A percentile compares a stretch with the other conserved stretches of the same genome.
These are phyloP conservation scores for Seiridium unicorne DNA, from an alignment of 2,329 filamentous ascomycete species.

Conservation along the genomic window DNA sequence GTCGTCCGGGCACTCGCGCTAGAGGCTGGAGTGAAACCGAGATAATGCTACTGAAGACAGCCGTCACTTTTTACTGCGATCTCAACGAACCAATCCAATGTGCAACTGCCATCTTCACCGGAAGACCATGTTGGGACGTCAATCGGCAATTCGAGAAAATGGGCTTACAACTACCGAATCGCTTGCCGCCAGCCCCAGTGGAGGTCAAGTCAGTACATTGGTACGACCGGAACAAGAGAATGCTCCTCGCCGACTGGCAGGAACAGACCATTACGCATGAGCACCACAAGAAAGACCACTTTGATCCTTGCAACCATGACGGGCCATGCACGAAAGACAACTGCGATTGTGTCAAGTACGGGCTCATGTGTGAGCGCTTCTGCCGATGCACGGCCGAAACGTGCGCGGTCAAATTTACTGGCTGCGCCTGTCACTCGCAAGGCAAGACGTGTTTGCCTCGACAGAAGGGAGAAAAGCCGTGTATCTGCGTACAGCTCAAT, in stretches of 20 bases:
- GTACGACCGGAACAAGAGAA: conserved; percentile 57
- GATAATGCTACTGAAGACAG: conserved; percentile 43
- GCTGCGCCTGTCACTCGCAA: conserved; percentile 60
- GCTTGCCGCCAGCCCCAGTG: conserved; percentile 21
- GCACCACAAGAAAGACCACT: conserved; percentile 54
- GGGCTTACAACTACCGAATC: conserved; percentile 29
- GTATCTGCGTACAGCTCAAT: conserved; percentile 70
- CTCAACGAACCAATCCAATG: conserved; percentile 46
- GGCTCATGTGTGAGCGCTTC: conserved; percentile 70
- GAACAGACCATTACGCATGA: conserved; percentile 54
- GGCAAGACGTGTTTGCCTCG: conserved; percentile 59
- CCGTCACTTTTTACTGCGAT: conserved; percentile 41
- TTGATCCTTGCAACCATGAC: conserved; percentile 67
- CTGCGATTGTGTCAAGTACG: conserved; percentile 62
- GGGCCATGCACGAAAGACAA: conserved; percentile 60
- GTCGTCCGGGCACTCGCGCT: conserved; percentile 28
- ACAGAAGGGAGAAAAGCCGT: conserved; percentile 54
- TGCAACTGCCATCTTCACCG: conserved; percentile 46
- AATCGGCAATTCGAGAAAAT: conserved; percentile 41
- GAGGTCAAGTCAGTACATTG: conserved; percentile 47
- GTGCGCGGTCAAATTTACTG: conserved; percentile 64
- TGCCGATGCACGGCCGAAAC: conserved; percentile 61
- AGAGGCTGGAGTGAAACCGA: conserved; percentile 50
- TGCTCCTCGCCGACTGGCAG: conserved; percentile 53
- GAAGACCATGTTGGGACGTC: conserved; percentile 52